Conservation (phyloP, 2,329 filamentous ascomycete genomes). For the Rugonectria rugulosa region DNA sequence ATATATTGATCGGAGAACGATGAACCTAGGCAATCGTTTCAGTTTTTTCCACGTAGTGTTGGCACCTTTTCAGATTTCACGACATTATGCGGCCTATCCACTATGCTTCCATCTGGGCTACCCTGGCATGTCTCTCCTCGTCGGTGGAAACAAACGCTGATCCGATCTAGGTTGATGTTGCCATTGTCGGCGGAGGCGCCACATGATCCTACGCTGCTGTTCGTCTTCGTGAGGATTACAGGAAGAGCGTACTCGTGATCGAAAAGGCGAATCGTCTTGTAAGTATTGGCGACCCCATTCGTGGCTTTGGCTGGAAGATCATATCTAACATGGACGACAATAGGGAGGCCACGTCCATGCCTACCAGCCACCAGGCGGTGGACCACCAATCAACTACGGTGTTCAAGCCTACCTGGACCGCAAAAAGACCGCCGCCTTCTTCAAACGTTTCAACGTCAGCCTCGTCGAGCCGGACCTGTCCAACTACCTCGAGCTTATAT, state of each 20-base stretch:
- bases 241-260: conserved; percentile 3
- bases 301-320: neutral
- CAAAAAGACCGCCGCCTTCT: conserved; percentile 17
- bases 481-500: neutral
- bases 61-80: too few species aligned
- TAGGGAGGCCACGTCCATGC: conserved; percentile 30
- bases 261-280: conserved; percentile 7
- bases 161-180: neutral
- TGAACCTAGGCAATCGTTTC: too few species aligned
- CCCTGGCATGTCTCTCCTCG: neutral
- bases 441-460: conserved; percentile 24
- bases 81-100: neutral
- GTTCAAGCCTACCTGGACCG: conserved; percentile 27
- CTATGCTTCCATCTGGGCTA: neutral
- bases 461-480: conserved; percentile 4
- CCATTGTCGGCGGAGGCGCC: conserved; percentile 11
- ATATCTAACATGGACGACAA: neutral
- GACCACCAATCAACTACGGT: conserved; percentile 21
- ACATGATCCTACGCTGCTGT: conserved; percentile 10
- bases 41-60: too few species aligned
- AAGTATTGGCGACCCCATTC: neutral
- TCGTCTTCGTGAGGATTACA: conserved; percentile 3
- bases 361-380: neutral
- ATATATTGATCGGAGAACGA: too few species aligned
- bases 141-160: neutral